Conservation (phyloP, 2,329 filamentous ascomycete species). For the Alternaria conjuncta region DNA sequence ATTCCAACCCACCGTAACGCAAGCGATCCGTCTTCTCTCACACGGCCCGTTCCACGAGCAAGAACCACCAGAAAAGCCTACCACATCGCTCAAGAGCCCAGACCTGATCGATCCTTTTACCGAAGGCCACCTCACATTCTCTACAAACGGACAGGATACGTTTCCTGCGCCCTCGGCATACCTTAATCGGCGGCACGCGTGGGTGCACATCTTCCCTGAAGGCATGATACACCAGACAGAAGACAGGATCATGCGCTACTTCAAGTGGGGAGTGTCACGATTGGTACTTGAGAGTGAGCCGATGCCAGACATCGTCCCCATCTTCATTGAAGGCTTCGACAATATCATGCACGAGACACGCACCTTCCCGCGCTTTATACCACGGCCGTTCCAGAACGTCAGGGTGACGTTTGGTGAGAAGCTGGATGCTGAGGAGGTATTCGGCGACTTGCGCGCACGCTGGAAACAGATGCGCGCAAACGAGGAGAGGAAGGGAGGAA, state of each 20-base stretch:
- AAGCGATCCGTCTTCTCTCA: constrained; percentile 85
- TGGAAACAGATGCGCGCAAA: constrained; percentile 73
- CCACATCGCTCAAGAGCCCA: constrained; percentile 33
- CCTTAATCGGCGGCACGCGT: constrained; percentile 72
- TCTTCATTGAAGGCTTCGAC: constrained; percentile 93
- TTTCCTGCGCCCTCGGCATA: constrained; percentile 77
- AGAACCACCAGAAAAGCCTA: constrained; percentile 30
- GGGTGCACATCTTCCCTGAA: constrained; percentile 97
- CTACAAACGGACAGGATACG: constrained; percentile 69
- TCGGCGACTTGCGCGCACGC: constrained; percentile 75
- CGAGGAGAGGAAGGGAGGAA: constrained; percentile 55
- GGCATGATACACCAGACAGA: constrained; percentile 91
- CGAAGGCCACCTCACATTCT: constrained; percentile 62
- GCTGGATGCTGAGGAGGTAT: constrained; percentile 74
- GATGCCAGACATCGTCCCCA: constrained; percentile 85
- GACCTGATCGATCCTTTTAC: constrained; percentile 62
- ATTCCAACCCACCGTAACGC: constrained; percentile 86
- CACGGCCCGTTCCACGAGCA: constrained; percentile 56
- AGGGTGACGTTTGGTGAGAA: constrained; percentile 79
- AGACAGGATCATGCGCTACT: constrained; percentile 83
- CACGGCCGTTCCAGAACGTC: constrained; percentile 73
- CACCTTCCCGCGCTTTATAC: constrained; percentile 78
- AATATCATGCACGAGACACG: constrained; percentile 86
- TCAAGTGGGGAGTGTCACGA: constrained; percentile 95
- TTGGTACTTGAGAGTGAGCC: constrained; percentile 89